phyloP scores from a whole-genome alignment of 495 filamentous ascomycete species.

The Aspergillus diversus region DNA sequence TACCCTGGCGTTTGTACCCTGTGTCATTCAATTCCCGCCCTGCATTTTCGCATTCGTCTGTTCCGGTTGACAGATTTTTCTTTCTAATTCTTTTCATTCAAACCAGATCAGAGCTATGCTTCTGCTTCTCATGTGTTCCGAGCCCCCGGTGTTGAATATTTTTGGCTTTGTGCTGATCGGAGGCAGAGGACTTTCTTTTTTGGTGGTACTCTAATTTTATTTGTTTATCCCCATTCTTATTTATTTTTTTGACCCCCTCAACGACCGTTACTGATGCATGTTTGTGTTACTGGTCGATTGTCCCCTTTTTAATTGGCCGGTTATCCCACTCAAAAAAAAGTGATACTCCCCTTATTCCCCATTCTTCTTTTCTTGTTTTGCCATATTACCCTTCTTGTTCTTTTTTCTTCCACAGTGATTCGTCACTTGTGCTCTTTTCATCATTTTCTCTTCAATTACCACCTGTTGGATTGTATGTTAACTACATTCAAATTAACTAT shows the following conservation, averaged over 20 bases:
- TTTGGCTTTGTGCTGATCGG: conserved; percentile 13
- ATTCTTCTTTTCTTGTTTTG: conserved; percentile 21
- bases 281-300: conserved; percentile 30
- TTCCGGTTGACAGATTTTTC: conserved; percentile 28
- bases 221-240: conserved; percentile 14
- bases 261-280: conserved; percentile 34
- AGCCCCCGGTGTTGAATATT: conserved; percentile 24
- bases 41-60: conserved; percentile 25
- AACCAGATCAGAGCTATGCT: conserved; percentile 16
- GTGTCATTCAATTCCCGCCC: conserved; percentile 19
- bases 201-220: conserved; percentile 23
- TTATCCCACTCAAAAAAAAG: conserved; percentile 25
- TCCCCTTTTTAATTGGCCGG: conserved; percentile 40
- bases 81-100: conserved; percentile 25
- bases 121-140: conserved; percentile 3
- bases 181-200: conserved; percentile 10
- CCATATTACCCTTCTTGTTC: conserved; percentile 25
- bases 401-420: conserved; percentile 21
- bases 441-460: conserved; percentile 25
- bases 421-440: conserved; percentile 30
- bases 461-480: conserved; percentile 33
- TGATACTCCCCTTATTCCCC: conserved; percentile 26
- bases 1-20: conserved; percentile 34
- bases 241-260: conserved; percentile 25
- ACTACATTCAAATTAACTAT: conserved; percentile 20